Evolutionary conservation across 2,329 filamentous ascomycete genomes (phyloP).

Genomic region (Elsinoe perseae): DNA sequence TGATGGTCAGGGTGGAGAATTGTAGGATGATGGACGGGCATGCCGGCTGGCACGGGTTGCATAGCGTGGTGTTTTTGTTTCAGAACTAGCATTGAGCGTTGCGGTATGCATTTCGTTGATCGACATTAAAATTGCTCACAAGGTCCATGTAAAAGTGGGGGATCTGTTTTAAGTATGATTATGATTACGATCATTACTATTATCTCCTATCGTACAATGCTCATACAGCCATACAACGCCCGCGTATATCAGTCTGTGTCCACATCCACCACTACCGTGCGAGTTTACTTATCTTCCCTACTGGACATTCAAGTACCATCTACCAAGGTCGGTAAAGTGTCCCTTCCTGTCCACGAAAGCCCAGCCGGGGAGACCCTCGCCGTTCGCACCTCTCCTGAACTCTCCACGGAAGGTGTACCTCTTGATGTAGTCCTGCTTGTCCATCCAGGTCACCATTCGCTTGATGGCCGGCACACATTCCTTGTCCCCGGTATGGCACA

Average conservation of each 20-base stretch:
- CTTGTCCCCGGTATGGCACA: not conserved
- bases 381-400: not conserved
- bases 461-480: constrained; percentile 4
- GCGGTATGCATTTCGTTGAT: not conserved
- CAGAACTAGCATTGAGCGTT: constrained; percentile 1
- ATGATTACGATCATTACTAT: not conserved
- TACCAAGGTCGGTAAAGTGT: not conserved
- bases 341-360: not conserved
- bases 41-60: not conserved
- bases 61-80: constrained; percentile 7
- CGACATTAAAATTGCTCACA: not conserved
- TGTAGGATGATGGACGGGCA: not conserved
- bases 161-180: not conserved
- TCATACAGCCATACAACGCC: not conserved
- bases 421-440: constrained; percentile 2
- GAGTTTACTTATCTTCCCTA: not conserved
- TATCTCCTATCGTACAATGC: not conserved
- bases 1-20: not conserved
- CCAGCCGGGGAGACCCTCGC: not conserved
- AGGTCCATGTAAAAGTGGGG: not conserved
- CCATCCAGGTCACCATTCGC: constrained; percentile 9
- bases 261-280: not conserved
- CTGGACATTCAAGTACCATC: constrained; percentile 1
- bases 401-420: constrained; percentile 6
- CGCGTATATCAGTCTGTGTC: not conserved